A percentile compares a stretch with the other conserved stretches of the same genome.
Evolutionary conservation across 129 eudicot genomes (phyloP).

Genomic region (Artemisia tridentata): DNA sequence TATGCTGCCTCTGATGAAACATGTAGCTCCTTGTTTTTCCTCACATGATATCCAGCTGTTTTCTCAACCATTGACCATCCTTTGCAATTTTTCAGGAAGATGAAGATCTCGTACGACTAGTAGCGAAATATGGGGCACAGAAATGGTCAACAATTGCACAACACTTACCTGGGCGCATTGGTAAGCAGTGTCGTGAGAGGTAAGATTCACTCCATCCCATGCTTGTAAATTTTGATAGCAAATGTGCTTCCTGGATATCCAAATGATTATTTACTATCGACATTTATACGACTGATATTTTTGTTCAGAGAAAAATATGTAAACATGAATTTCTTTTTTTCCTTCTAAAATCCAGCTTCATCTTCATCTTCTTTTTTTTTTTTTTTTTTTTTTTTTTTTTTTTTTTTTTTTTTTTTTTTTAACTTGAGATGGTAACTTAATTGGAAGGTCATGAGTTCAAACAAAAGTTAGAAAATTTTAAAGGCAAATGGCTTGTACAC

Average conservation of each 20-base stretch:
- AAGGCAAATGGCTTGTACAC: background rate
- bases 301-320: too few relatives aligned
- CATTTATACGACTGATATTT: too few relatives aligned
- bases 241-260: background rate
- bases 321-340: too few relatives aligned
- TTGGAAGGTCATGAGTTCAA: conserved; percentile 3
- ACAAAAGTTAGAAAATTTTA: background rate
- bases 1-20: conserved; percentile 6
- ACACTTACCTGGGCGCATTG: conserved; percentile 87
- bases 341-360: too few relatives aligned
- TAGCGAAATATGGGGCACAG: conserved; percentile 65
- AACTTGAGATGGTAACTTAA: conserved; percentile 6
- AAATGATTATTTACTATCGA: background rate
- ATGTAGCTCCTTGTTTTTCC: conserved; percentile 2
- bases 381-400: too few relatives aligned
- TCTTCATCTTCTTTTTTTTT: too few relatives aligned
- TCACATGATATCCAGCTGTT: background rate
- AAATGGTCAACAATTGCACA: conserved; percentile 92
- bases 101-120: conserved; percentile 62
- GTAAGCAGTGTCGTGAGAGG: conserved; percentile 97
- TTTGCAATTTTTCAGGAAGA: conserved; percentile 61
- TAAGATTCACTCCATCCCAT: conserved; percentile 24
- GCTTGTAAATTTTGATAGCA: background rate
- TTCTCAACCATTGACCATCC: background rate
- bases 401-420: too few relatives aligned